phyloP scores from a whole-genome alignment of 116 monocot genomes.

The Cymodocea nodosa region DNA sequence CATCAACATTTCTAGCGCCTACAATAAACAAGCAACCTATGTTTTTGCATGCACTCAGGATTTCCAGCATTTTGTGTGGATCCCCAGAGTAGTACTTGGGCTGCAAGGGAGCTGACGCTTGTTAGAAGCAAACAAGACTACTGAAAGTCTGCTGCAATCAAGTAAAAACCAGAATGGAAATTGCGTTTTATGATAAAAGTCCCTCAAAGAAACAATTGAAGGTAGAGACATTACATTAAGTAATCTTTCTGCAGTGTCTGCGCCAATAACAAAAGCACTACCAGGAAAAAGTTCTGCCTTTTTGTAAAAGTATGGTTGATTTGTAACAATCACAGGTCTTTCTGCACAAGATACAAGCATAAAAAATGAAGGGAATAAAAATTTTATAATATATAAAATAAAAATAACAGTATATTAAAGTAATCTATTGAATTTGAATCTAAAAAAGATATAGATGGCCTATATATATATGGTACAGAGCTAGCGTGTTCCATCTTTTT shows the following conservation, averaged over 20 bases:
- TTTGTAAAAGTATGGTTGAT: slow-evolving; percentile 85
- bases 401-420: too few species aligned
- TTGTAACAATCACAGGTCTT: slow-evolving; percentile 77
- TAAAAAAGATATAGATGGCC: too few species aligned
- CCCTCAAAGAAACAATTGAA: too few species aligned
- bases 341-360: slow-evolving; percentile 30
- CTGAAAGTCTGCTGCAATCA: too few species aligned
- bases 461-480: too few species aligned
- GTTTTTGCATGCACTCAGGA: slow-evolving; percentile 53
- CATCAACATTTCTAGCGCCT: slow-evolving; percentile 76
- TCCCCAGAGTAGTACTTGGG: slow-evolving; percentile 82
- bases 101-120: slow-evolving; percentile 18
- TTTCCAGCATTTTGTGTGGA: slow-evolving; percentile 48
- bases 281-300: slow-evolving; percentile 92
- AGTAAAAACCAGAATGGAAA: too few species aligned
- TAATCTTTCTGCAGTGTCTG: slow-evolving; percentile 80
- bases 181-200: too few species aligned
- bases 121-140: too few species aligned
- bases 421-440: too few species aligned
- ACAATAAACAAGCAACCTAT: slow-evolving; percentile 67
- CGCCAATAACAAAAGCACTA: slow-evolving; percentile 88
- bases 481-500: too few species aligned
- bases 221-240: slow-evolving; percentile 45
- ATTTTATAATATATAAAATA: too few species aligned
- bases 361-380: too few species aligned